Conservation (phyloP, 805 yeast species). For the Yamadazyma takamatsuzukensis region DNA sequence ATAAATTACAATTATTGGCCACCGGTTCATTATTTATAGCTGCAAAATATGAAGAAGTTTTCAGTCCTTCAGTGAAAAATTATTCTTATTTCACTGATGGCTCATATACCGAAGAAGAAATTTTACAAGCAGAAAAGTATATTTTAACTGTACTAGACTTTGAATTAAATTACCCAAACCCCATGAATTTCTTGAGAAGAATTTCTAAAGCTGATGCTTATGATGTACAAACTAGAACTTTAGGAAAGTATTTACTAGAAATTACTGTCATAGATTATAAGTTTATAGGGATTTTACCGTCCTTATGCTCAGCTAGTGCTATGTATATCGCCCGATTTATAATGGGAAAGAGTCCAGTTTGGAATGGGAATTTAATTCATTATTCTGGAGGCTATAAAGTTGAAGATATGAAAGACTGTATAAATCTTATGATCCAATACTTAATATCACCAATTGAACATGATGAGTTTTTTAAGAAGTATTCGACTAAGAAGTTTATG, state of each 20-base stretch:
- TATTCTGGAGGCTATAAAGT: constrained; percentile 88
- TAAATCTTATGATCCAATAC: constrained; percentile 73
- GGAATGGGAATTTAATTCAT: constrained; percentile 86
- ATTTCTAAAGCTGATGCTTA: constrained; percentile 89
- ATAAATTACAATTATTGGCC: constrained; percentile 79
- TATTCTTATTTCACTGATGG: constrained; percentile 89
- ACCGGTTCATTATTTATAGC: constrained; percentile 85
- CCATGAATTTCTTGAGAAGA: constrained; percentile 84
- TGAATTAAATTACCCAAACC: constrained; percentile 80
- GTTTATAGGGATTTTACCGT: constrained; percentile 71
- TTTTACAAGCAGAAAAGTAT: constrained; percentile 77
- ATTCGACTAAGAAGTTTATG: constrained; percentile 84
- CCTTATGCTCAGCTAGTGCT: constrained; percentile 80
- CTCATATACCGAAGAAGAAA: constrained; percentile 74
- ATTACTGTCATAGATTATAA: constrained; percentile 70
- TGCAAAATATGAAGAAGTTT: constrained; percentile 91
- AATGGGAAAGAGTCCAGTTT: constrained; percentile 59
- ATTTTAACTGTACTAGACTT: constrained; percentile 69
- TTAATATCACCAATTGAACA: constrained; percentile 77
- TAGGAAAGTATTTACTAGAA: constrained; percentile 82
- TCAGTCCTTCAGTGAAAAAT: constrained; percentile 78
- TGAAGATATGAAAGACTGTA: constrained; percentile 66
- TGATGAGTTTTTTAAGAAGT: constrained; percentile 90
- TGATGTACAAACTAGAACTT: constrained; percentile 76
- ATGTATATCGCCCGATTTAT: constrained; percentile 79